phyloP scores from a whole-genome alignment of 352 stramenopile genomes.

The Globisporangium polare region DNA sequence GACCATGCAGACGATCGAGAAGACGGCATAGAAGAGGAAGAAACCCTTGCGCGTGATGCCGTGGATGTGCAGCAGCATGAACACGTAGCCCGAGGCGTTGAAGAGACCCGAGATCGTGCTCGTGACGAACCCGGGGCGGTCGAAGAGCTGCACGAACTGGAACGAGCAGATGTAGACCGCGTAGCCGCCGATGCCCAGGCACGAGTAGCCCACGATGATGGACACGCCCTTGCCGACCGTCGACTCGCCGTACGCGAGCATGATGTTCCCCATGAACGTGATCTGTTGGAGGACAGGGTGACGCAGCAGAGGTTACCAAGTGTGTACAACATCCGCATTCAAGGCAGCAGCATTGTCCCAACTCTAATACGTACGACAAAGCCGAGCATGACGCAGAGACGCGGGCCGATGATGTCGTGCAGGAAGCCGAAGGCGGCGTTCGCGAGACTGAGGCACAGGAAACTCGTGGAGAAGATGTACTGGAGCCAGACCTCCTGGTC shows the following conservation, averaged over 20 bases:
- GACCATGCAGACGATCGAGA: conserved; percentile 15
- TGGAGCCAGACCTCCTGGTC: conserved; percentile 43
- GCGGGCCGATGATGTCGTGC: conserved; percentile 40
- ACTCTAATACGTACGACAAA: no score
- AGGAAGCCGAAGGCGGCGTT: conserved; percentile 43
- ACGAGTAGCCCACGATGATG: conserved; percentile 23
- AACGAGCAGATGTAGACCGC: conserved; percentile 42
- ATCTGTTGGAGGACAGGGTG: conserved; percentile 7
- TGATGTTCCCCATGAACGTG: conserved; percentile 39
- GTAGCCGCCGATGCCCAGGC: conserved; percentile 44
- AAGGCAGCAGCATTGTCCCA: no score
- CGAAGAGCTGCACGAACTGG: conserved; percentile 45
- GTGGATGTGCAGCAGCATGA: conserved; percentile 40
- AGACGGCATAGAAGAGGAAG: conserved; percentile 32
- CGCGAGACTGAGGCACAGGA: conserved; percentile 41
- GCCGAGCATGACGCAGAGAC: conserved; percentile 28
- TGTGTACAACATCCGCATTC: no score
- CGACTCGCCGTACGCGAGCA: conserved; percentile 39
- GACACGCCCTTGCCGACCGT: conserved; percentile 6
- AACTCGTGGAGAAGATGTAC: conserved; percentile 48
- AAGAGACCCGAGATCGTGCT: conserved; percentile 45
- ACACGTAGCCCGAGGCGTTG: conserved; percentile 50
- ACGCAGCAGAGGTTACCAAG: not conserved
- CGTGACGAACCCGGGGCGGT: conserved; percentile 34
- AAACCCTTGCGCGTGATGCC: conserved; percentile 34